A percentile compares a stretch with the other conserved stretches of the same genome.
phyloP scores from a whole-genome alignment of 257 asterid genomes.

The Nicotiana noctiflora region DNA sequence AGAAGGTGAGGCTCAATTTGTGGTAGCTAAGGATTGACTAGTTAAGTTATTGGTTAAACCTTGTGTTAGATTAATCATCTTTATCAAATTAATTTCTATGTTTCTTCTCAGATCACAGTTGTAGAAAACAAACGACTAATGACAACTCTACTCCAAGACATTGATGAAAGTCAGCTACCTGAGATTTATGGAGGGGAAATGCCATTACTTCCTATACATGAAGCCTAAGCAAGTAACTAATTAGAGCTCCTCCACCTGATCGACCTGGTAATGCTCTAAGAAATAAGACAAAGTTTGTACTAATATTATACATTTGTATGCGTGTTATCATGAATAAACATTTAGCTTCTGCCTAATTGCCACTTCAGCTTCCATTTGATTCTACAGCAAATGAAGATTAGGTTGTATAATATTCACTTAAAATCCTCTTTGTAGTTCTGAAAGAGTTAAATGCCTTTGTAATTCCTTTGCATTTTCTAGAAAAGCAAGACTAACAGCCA shows the following conservation, averaged over 20 bases:
- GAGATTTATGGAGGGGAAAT: slow-evolving; percentile 73
- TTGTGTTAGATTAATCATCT: neutral
- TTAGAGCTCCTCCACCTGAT: neutral
- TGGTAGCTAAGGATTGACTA: neutral
- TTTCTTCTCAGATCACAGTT: slow-evolving; percentile 38
- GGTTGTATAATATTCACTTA: neutral
- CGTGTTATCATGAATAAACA: neutral
- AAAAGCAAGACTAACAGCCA: neutral
- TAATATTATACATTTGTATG: neutral
- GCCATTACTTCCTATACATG: slow-evolving; percentile 59
- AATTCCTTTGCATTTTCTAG: neutral
- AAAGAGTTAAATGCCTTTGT: neutral
- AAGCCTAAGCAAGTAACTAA: slow-evolving; percentile 19
- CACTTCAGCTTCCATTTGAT: too few relatives aligned
- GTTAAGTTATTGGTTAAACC: neutral
- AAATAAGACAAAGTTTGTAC: neutral
- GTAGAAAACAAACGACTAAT: slow-evolving; percentile 52
- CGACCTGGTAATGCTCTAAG: neutral
- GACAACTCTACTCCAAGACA: slow-evolving; percentile 48
- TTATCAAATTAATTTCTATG: neutral
- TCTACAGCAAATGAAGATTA: too few relatives aligned
- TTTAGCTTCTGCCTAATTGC: neutral
- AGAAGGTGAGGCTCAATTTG: slow-evolving; percentile 40
- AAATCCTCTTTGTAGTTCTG: neutral
- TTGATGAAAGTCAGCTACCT: slow-evolving; percentile 72